Evolutionary conservation across 2,329 filamentous ascomycete species (phyloP).

Genomic region (Cercospora sojina): DNA sequence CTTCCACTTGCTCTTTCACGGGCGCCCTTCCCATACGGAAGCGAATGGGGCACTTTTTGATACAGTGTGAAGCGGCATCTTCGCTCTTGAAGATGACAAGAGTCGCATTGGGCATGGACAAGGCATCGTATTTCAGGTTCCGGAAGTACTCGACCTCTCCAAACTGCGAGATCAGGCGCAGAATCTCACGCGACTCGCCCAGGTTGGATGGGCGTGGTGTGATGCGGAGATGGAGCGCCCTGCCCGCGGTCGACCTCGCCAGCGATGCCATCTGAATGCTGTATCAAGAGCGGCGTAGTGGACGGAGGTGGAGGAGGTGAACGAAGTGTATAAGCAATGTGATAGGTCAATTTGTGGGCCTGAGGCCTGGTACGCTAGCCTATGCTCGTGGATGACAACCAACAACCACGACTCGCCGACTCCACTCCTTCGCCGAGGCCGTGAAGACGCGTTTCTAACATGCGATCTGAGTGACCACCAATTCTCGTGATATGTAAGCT

Average conservation of each 20-base stretch:
- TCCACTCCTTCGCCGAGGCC: not conserved
- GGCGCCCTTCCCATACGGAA: conserved; percentile 43
- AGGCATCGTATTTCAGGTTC: conserved; percentile 49
- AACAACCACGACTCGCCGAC: not conserved
- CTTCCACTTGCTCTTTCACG: conserved; percentile 16
- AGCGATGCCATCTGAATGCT: conserved; percentile 23
- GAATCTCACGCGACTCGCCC: conserved; percentile 51
- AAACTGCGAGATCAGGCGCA: conserved; percentile 50
- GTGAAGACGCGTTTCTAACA: not conserved
- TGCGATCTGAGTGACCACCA: not conserved
- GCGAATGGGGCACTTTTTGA: conserved; percentile 48
- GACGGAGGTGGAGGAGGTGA: not conserved
- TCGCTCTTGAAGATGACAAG: conserved; percentile 49
- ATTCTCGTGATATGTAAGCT: not conserved
- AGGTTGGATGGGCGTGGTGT: conserved; percentile 49
- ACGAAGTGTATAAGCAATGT: not conserved
- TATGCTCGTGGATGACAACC: not conserved
- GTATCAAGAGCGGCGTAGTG: not conserved
- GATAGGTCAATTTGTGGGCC: not conserved
- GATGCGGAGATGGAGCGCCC: conserved; percentile 50
- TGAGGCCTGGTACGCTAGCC: not conserved
- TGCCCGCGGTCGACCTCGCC: conserved; percentile 39
- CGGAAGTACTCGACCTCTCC: conserved; percentile 52
- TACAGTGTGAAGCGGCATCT: conserved; percentile 42
- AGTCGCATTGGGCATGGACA: conserved; percentile 43